Base-by-base conservation (phyloP, 495 filamentous ascomycete species). In the Xylaria palmicola region DNA sequence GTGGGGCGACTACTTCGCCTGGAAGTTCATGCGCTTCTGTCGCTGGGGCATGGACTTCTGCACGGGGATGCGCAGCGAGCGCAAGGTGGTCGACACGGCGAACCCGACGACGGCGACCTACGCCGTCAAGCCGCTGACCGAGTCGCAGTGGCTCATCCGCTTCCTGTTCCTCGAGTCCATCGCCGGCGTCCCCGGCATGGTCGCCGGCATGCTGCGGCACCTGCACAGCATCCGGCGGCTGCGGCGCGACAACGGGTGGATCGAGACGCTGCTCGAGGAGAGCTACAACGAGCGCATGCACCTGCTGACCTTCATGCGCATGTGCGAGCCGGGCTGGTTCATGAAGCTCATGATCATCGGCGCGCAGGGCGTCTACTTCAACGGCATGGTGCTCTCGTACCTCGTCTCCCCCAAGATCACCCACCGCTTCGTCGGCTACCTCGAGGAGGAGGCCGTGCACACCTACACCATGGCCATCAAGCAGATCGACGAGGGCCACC, bases 241-340 rank as follows among this genome's bases (percentile, higher is more conserved):
- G 78, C 92, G 91, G 77, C 76, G 94, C 32, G 94, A 98, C 72
- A 96, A 97, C 64, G 94, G 95, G 71, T 98, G 94, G 93, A 98
- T 99, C 64, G 93, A 97, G 72, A 97, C 91, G 0, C 81, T 98
- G 0, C 83, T 98, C 3, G 94, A 97, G 73, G 94, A 98, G 74
- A 87, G 86, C 48, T 96, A 89, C 79, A 98, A 98, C 68, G 94
- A 98, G 72, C 84, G 93, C 1, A 97, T 98, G 91, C 93, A 98
- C 64, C 86, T 98, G 1, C 78, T 98, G 40, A 97, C 91, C 0
- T 98, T 97, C 77, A 84, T 97, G 67, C 93, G 96, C 74, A 86
- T 98, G 78, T 89, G 88, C 55, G 86, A 96, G 66, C 93, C 93
- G 0, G 93, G 92, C 78, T 62, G 83, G 81, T 93, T 96, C 81